Percentiles rank a stretch among this genome's conserved stretches.
Conservation (phyloP, 345 rosid genomes). For the Hibiscus tridactylites region DNA sequence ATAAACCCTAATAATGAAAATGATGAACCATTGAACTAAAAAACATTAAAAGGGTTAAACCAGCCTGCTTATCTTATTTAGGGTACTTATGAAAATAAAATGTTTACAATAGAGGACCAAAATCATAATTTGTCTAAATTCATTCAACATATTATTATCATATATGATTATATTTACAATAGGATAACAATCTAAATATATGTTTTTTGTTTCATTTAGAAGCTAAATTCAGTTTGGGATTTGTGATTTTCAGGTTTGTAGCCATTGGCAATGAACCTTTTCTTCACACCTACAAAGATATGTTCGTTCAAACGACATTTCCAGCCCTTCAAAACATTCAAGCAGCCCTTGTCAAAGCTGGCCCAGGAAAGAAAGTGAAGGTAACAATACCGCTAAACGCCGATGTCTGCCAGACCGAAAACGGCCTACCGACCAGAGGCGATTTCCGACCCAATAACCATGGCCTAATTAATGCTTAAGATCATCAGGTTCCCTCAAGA, state of each 20-base stretch:
- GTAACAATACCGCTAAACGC: constrained; percentile 85
- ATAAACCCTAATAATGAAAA: not conserved
- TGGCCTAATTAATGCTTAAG: constrained; percentile 50
- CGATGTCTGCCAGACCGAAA: constrained; percentile 55
- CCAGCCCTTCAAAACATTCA: constrained; percentile 88
- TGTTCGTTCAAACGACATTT: constrained; percentile 40
- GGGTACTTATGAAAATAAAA: too few species aligned
- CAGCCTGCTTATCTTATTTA: too few species aligned
- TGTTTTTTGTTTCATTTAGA: not conserved
- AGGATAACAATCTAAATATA: too few species aligned
- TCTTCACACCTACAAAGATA: constrained; percentile 57
- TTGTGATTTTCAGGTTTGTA: constrained; percentile 39
- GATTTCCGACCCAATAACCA: constrained; percentile 63
- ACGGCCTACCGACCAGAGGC: constrained; percentile 66
- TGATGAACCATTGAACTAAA: not conserved
- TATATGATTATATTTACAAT: not conserved
- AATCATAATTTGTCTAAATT: not conserved
- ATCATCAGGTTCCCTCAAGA: constrained; percentile 56
- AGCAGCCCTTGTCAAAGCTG: constrained; percentile 84
- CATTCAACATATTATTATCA: not conserved
- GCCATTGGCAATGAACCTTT: constrained; percentile 97
- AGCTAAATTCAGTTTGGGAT: not conserved
- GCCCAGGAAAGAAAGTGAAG: constrained; percentile 60
- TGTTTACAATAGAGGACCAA: not conserved
- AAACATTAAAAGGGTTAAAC: not conserved